Percentiles rank a stretch among this genome's conserved stretches.
phyloP scores from a whole-genome alignment of 108 stramenopile genomes.

The Stephanodiscus minutulus region DNA sequence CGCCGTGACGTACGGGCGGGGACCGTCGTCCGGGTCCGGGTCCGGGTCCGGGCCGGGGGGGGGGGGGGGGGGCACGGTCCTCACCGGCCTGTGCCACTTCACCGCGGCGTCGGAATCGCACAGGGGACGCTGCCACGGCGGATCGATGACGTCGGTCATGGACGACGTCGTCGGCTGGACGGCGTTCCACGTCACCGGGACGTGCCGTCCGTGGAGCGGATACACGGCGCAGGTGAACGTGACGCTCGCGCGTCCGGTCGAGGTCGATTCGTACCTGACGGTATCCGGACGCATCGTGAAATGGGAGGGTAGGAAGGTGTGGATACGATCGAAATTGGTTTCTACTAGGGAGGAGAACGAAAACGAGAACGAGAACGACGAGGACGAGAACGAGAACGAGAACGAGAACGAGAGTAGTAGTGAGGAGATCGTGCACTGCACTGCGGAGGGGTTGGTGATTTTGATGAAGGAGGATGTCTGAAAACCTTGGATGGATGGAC shows the following conservation, averaged over 20 bases:
- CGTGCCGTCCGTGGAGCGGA: conserved; percentile 78
- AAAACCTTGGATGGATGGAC: no score
- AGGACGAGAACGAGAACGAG: no score
- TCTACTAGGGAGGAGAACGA: conserved; percentile 13
- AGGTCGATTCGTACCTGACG: conserved; percentile 58
- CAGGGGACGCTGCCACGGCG: conserved; percentile 83
- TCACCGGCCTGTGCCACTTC: conserved; percentile 79
- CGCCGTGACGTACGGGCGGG: conserved; percentile 48
- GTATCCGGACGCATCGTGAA: conserved; percentile 54
- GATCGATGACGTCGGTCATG: conserved; percentile 75
- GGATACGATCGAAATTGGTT: conserved; percentile 52
- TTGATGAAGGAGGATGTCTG: conserved; percentile 58
- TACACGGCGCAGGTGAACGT: conserved; percentile 87
- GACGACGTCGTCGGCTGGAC: conserved; percentile 88
- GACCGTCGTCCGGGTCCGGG: no score
- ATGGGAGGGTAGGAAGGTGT: conserved; percentile 76
- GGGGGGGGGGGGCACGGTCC: conserved; percentile 66
- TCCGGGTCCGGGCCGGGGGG: background rate
- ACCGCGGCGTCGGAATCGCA: conserved; percentile 77
- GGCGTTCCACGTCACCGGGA: conserved; percentile 73
- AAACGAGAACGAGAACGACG: conserved; percentile 8
- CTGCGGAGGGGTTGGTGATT: conserved; percentile 68
- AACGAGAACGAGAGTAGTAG: no score
- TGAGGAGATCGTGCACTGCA: conserved; percentile 53
- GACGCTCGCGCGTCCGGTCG: conserved; percentile 56